Percentiles rank a stretch among this genome's conserved stretches.
Evolutionary conservation across 2,329 filamentous ascomycete species (phyloP).

Genomic region (Cyphellophora attinorum): DNA sequence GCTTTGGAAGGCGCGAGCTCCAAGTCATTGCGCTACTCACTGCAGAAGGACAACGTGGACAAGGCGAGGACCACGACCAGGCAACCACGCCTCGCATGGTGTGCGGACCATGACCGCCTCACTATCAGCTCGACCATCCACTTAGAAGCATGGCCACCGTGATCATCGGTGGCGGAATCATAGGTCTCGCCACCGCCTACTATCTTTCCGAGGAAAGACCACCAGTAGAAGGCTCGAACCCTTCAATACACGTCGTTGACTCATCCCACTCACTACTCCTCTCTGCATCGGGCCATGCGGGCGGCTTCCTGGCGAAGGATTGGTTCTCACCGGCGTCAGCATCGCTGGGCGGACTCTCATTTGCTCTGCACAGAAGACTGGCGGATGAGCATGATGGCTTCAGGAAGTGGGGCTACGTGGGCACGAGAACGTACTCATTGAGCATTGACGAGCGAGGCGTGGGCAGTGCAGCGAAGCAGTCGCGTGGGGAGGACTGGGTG

Average conservation of each 20-base stretch:
- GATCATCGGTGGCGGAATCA: conserved; percentile 61
- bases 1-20: too few species aligned
- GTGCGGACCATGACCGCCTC: too few species aligned
- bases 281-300: conserved; percentile 65
- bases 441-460: conserved; percentile 25
- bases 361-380: conserved; percentile 56
- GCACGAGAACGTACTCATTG: conserved; percentile 51
- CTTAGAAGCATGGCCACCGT: conserved; percentile 46
- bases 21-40: too few species aligned
- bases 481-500: conserved; percentile 56
- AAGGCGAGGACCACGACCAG: too few species aligned
- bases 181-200: conserved; percentile 62
- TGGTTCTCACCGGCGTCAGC: conserved; percentile 56
- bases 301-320: conserved; percentile 63
- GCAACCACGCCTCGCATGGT: too few species aligned
- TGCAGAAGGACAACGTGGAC: too few species aligned
- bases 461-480: conserved; percentile 25
- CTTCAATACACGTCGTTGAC: conserved; percentile 50
- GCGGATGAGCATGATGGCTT: conserved; percentile 50
- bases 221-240: conserved; percentile 26
- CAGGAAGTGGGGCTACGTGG: conserved; percentile 49
- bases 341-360: conserved; percentile 57
- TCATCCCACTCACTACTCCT: conserved; percentile 53
- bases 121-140: too few species aligned
- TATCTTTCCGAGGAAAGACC: conserved; percentile 47